Evolutionary conservation across 345 rosid genomes (phyloP), one percentile per base, ranked within the genome.

Genomic region (Salix viminalis): DNA sequence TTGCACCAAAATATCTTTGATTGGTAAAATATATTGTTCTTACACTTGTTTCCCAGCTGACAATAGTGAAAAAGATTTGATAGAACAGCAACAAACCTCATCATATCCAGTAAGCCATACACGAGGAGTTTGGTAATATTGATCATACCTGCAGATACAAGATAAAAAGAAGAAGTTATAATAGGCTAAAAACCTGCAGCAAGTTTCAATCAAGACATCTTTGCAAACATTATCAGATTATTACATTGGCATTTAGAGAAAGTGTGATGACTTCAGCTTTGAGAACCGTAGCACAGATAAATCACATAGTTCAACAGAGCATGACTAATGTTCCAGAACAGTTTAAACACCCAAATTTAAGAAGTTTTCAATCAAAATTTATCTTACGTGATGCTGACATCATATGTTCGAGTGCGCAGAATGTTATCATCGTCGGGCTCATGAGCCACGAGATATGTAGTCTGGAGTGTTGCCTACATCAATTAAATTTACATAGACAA

Each of bases 61-160:
- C 1, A 42, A 61, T 58, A 48, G 36, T 52, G 26, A 54, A 6
- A n/a, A 15, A 44, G 1, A 58, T 19, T 15, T 48, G 23, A 76
- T 11, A 39, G 36, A 65, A 56, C 4, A 56, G 26, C 13, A 23
- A 78, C 88, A 70, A 46, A 91, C 98, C 95, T 92, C 97, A 72
- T 92, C 97, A 80, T 94, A 91, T 77, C 97, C 97, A 77, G 97
- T 92, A 76, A 92, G 90, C 95, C 95, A 94, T 65, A 94, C 97
- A 70, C 97, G 93, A 58, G 98, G 98, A 72, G 94, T 94, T 87
- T 94, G 97, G 82, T 94, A 92, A 83, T 92, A 92, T 80, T 92
- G 91, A 70, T 92, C 97, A 80, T 91, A 92, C 83, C 98, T 94
- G 86, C 68, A 87, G 75, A 68, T 32, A 67, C 8, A 70, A 3